These are phyloP conservation scores for Lodderomyces metapsilosis DNA, from an alignment of 1,139 yeast genomes.

Conservation along the genomic window DNA sequence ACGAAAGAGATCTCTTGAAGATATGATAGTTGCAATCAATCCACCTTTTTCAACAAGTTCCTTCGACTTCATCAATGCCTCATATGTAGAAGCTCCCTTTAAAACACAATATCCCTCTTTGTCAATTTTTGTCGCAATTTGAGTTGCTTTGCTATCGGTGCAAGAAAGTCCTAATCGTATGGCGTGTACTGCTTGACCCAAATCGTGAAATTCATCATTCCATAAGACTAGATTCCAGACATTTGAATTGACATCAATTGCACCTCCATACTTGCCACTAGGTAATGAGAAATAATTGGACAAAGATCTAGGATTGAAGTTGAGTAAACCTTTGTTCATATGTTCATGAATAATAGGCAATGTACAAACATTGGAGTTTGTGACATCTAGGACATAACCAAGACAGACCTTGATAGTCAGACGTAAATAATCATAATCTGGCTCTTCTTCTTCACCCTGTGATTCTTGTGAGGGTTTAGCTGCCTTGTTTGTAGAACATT, in stretches of 20 bases:
- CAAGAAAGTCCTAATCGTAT: constrained; percentile 36
- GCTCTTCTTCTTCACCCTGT: constrained; percentile 9
- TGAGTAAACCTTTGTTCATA: constrained; percentile 19
- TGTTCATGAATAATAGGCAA: constrained; percentile 36
- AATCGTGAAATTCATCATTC: constrained; percentile 74
- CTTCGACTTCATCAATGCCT: constrained; percentile 23
- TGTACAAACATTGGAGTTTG: constrained; percentile 33
- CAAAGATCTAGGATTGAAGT: constrained; percentile 23
- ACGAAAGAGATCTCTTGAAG: constrained; percentile 47
- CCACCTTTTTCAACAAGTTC: constrained; percentile 46
- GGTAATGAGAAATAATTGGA: constrained; percentile 34
- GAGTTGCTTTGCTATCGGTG: constrained; percentile 25
- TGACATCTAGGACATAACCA: constrained; percentile 51
- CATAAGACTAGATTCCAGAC: constrained; percentile 55
- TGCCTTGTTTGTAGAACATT: constrained; percentile 20
- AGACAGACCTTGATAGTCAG: constrained; percentile 37
- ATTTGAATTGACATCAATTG: constrained; percentile 24
- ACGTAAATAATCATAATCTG: constrained; percentile 17
- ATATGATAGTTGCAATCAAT: constrained; percentile 53
- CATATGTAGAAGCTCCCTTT: constrained; percentile 18
- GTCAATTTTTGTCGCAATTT: constrained; percentile 36
- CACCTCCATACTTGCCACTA: constrained; percentile 27
- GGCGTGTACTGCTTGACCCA: constrained; percentile 44
- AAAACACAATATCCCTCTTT: constrained; percentile 30
- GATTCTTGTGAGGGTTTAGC: constrained; percentile 9